A percentile compares a stretch with the other conserved stretches of the same genome.
Conservation (phyloP, 208 protist genomes). For the Herpetomonas tarakana region DNA sequence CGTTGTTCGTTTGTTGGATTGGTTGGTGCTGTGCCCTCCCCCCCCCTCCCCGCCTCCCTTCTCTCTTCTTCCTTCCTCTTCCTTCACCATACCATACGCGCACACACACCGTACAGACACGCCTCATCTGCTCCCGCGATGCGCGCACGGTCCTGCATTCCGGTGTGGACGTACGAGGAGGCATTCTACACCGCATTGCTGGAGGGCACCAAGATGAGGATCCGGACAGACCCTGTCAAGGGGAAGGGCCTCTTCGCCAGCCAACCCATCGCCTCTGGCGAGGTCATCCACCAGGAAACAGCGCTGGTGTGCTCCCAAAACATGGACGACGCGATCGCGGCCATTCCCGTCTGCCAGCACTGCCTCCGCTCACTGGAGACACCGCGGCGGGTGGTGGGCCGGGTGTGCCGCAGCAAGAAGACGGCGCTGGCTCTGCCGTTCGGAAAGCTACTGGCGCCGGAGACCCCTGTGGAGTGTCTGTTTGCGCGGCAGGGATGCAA, state of each 20-base stretch:
- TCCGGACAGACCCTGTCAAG: constrained; percentile 52
- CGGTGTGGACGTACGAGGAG: constrained; percentile 47
- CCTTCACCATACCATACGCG: constrained; percentile 1
- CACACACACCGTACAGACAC: background rate
- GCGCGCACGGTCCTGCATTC: constrained; percentile 8
- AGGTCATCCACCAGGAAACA: constrained; percentile 58
- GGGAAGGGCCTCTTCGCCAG: constrained; percentile 61
- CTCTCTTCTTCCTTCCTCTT: constrained; percentile 7
- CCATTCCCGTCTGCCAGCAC: constrained; percentile 43
- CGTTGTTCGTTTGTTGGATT: constrained; percentile 12
- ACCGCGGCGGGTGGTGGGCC: constrained; percentile 28
- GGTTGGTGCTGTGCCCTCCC: constrained; percentile 4
- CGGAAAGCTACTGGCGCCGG: constrained; percentile 16
- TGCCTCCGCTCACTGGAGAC: constrained; percentile 66
- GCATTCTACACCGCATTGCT: constrained; percentile 35
- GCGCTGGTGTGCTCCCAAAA: constrained; percentile 76
- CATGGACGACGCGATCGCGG: constrained; percentile 44
- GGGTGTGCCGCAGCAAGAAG: constrained; percentile 31
- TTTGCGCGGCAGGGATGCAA: constrained; percentile 39
- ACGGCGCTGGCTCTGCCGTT: constrained; percentile 30
- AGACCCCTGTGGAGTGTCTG: constrained; percentile 26
- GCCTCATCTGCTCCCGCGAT: background rate
- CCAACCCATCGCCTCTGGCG: constrained; percentile 23
- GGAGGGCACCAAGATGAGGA: constrained; percentile 29
- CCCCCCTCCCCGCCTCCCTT: background rate